These are phyloP conservation scores for Candida koratica DNA, from an alignment of 805 yeast genomes.

Conservation along the genomic window DNA sequence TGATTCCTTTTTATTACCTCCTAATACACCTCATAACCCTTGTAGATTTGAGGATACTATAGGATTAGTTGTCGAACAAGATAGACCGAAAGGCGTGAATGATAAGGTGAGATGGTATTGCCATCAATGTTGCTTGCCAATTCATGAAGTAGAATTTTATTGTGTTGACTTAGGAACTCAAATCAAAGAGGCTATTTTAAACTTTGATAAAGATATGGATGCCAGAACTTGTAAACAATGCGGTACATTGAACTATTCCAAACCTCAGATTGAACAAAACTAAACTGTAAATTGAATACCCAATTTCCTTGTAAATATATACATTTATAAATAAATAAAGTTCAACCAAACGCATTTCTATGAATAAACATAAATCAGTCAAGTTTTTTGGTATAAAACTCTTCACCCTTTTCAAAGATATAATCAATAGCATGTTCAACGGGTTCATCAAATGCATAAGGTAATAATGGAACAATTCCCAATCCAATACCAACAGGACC, in stretches of 20 bases:
- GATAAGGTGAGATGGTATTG: conserved; percentile 92
- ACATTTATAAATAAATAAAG: conserved; percentile 4
- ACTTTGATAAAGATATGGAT: conserved; percentile 58
- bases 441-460: conserved; percentile 78
- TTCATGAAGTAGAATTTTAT: conserved; percentile 67
- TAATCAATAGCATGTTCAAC: conserved; percentile 67
- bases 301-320: neutral
- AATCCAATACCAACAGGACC: conserved; percentile 81
- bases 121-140: conserved; percentile 56
- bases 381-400: conserved; percentile 9
- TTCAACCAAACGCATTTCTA: too few species aligned
- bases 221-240: conserved; percentile 73
- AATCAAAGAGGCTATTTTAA: conserved; percentile 74
- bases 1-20: conserved; percentile 82
- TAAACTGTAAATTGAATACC: neutral
- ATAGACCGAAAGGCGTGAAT: conserved; percentile 65
- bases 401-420: conserved; percentile 52
- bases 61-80: conserved; percentile 90
- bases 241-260: conserved; percentile 68
- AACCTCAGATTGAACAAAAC: conserved; percentile 35
- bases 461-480: conserved; percentile 71
- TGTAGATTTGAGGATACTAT: conserved; percentile 81
- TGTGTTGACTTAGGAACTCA: conserved; percentile 85
- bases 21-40: conserved; percentile 85
- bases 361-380: neutral